Evolutionary conservation across 306 rosid species (phyloP).

Genomic region (Vachellia collinsii): DNA sequence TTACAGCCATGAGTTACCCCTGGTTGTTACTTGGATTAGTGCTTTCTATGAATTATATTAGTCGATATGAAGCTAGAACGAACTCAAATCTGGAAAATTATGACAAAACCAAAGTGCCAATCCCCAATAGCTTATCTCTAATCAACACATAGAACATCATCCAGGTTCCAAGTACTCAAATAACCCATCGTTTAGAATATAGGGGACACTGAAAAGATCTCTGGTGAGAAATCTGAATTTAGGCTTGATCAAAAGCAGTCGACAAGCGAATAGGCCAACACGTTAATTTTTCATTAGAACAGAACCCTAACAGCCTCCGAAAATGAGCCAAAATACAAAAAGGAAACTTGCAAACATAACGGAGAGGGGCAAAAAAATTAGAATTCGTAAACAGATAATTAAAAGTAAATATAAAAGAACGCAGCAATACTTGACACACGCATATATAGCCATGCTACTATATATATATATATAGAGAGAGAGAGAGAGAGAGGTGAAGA

Average conservation of each 20-base stretch:
- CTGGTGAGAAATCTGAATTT: conserved; percentile 12
- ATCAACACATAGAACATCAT: neutral
- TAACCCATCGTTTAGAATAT: conserved; percentile 14
- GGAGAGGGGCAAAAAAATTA: neutral
- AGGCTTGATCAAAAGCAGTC: conserved; percentile 9
- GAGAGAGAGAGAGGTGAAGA: conserved; percentile 9
- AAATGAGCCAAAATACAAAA: conserved; percentile 1
- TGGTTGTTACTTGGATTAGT: conserved; percentile 1
- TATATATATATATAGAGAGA: no score
- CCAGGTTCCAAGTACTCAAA: neutral
- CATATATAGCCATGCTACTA: neutral
- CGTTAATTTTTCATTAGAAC: conserved; percentile 16
- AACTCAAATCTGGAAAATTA: conserved; percentile 17
- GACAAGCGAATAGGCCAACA: conserved; percentile 17
- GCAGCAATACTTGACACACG: neutral
- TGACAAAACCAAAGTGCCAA: conserved; percentile 26
- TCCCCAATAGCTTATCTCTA: conserved; percentile 1
- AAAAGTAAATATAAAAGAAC: neutral
- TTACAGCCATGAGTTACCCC: neutral
- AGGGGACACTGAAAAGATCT: conserved; percentile 2
- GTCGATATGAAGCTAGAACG: neutral
- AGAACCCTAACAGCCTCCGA: conserved; percentile 36
- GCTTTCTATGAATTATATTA: neutral
- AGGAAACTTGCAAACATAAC: neutral
- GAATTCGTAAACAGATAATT: conserved; percentile 11